Evolutionary conservation across 345 rosid species (phyloP).

Genomic region (Cardamine resedifolia): DNA sequence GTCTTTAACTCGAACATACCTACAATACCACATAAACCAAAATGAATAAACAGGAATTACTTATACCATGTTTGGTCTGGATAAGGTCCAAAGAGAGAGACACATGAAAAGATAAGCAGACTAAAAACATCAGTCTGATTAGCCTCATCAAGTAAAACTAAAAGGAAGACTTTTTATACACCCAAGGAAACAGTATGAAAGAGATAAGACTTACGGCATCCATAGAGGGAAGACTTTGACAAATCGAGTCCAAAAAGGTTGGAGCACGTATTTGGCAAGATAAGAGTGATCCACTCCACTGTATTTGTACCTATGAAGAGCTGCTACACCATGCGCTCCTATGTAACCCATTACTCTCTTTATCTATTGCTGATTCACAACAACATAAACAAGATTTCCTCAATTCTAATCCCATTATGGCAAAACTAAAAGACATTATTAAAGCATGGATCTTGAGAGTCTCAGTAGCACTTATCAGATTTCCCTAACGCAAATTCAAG

Average conservation of each 20-base stretch:
- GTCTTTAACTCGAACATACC: not conserved
- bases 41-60: slow-evolving; percentile 10
- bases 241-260: slow-evolving; percentile 87
- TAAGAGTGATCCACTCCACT: slow-evolving; percentile 93
- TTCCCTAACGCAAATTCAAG: not conserved
- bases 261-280: slow-evolving; percentile 85
- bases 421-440: not conserved
- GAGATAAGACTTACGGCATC: slow-evolving; percentile 84
- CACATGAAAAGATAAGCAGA: slow-evolving; percentile 30
- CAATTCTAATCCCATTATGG: not conserved
- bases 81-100: slow-evolving; percentile 39
- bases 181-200: not conserved
- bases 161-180: not conserved
- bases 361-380: slow-evolving; percentile 5
- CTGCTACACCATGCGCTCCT: slow-evolving; percentile 80
- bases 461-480: not conserved
- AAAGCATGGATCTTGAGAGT: slow-evolving; percentile 29
- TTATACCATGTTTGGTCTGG: slow-evolving; percentile 92
- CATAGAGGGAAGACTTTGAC: slow-evolving; percentile 94
- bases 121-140: slow-evolving; percentile 20
- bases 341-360: slow-evolving; percentile 74
- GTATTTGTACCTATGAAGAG: slow-evolving; percentile 86
- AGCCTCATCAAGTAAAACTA: slow-evolving; percentile 4
- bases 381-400: not conserved
- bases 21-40: not conserved